phyloP scores from a whole-genome alignment of 306 rosid genomes.

The Casuarina glauca region DNA sequence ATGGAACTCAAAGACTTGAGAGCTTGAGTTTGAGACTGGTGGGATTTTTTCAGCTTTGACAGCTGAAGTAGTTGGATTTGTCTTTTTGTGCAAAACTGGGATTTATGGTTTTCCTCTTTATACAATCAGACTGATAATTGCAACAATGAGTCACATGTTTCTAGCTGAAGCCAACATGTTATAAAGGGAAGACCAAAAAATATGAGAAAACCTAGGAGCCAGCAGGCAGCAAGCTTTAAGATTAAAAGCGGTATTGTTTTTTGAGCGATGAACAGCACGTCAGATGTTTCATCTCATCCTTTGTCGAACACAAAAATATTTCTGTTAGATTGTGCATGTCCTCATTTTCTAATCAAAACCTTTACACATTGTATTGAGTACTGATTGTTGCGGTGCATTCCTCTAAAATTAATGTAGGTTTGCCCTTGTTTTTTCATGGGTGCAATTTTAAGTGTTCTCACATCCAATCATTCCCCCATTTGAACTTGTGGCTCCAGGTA shows the following conservation, averaged over 20 bases:
- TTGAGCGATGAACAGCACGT: neutral
- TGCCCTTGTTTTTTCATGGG: neutral
- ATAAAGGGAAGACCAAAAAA: neutral
- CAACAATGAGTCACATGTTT: neutral
- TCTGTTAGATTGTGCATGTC: neutral
- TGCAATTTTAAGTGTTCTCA: conserved; percentile 2
- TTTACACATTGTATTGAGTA: neutral
- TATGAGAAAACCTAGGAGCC: neutral
- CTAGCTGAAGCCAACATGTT: neutral
- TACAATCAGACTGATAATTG: neutral
- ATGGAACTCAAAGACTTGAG: neutral
- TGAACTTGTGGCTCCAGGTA: conserved; percentile 53
- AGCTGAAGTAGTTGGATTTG: neutral
- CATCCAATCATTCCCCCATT: conserved; percentile 9
- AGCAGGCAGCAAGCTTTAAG: neutral
- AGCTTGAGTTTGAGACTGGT: neutral
- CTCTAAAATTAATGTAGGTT: conserved; percentile 8
- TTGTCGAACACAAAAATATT: neutral
- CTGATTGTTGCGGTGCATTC: conserved; percentile 11
- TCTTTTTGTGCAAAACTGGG: neutral
- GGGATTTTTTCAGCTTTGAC: neutral
- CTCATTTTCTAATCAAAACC: neutral
- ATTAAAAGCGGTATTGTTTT: neutral
- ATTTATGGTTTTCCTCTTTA: neutral
- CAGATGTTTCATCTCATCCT: conserved; percentile 2